Percentiles rank a stretch among this genome's conserved stretches.
phyloP scores from a whole-genome alignment of 2,329 filamentous ascomycete genomes.

The Exophiala xenobiotica region DNA sequence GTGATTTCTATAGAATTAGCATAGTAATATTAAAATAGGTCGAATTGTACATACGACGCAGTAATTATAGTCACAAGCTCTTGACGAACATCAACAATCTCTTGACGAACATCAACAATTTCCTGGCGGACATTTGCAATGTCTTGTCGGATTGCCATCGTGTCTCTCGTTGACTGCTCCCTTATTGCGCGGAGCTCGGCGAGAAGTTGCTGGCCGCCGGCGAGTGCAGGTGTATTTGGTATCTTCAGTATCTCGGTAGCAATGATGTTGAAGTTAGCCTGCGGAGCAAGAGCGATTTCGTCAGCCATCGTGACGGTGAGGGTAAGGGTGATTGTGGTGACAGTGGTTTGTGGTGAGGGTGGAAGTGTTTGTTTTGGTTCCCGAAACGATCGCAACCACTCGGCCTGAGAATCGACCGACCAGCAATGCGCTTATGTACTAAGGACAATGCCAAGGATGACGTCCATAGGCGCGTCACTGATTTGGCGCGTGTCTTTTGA shows the following conservation, averaged over 20 bases:
- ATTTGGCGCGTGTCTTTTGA: background rate
- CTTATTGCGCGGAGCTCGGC: constrained; percentile 20
- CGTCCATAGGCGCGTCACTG: constrained; percentile 2
- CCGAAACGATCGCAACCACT: constrained; percentile 2
- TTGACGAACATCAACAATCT: constrained; percentile 7
- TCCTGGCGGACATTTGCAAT: constrained; percentile 12
- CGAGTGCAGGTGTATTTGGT: constrained; percentile 14
- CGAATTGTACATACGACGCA: constrained; percentile 17
- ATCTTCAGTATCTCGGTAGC: constrained; percentile 13
- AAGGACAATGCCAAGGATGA: background rate
- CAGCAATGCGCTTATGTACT: no score
- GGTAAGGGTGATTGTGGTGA: constrained; percentile 15
- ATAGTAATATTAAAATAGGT: constrained; percentile 19
- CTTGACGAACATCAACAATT: background rate
- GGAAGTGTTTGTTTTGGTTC: constrained; percentile 15
- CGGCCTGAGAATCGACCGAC: no score
- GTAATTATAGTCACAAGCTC: constrained; percentile 13
- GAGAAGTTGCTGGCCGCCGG: constrained; percentile 17
- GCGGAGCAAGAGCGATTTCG: constrained; percentile 15
- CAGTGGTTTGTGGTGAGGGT: constrained; percentile 14
- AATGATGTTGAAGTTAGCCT: constrained; percentile 18
- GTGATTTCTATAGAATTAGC: constrained; percentile 21
- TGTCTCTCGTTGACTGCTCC: constrained; percentile 20
- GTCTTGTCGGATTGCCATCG: constrained; percentile 15
- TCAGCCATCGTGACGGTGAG: constrained; percentile 15